phyloP scores from a whole-genome alignment of 2,329 filamentous ascomycete genomes.

The Drechslerella dactyloides region DNA sequence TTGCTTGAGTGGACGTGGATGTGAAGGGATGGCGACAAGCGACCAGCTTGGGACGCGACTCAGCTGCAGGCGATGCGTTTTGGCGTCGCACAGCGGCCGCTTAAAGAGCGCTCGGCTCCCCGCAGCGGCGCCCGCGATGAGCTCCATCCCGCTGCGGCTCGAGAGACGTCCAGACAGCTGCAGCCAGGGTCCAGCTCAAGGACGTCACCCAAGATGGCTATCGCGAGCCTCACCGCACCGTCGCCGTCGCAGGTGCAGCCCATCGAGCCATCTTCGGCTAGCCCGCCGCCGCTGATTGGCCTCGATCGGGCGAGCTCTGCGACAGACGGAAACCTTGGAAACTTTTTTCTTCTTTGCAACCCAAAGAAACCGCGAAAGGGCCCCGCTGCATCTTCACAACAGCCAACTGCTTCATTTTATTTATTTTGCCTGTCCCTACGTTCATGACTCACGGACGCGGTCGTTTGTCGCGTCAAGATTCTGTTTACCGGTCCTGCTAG shows the following conservation, averaged over 20 bases:
- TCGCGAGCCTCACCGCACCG: background rate
- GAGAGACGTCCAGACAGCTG: too few species aligned
- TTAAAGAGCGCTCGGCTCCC: constrained; percentile 2
- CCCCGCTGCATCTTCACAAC: background rate
- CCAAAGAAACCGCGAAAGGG: background rate
- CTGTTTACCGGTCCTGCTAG: background rate
- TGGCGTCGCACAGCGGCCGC: background rate
- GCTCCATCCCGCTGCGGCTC: background rate
- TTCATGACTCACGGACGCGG: constrained; percentile 4
- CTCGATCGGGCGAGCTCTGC: constrained; percentile 39
- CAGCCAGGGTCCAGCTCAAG: background rate
- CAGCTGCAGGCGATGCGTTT: background rate
- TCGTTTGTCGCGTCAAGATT: background rate
- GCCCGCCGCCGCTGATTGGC: background rate
- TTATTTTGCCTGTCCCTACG: too few species aligned
- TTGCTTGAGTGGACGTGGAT: background rate
- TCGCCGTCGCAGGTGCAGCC: background rate
- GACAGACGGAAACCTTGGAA: constrained; percentile 21
- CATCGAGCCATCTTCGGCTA: background rate
- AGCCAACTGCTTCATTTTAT: background rate
- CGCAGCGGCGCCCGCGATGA: constrained; percentile 1
- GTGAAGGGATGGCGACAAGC: background rate
- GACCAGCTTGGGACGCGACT: background rate
- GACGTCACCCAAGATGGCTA: background rate
- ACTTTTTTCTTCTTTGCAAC: constrained; percentile 30